A percentile compares a stretch with the other conserved stretches of the same genome.
Conservation (phyloP, 805 yeast species). For the Vanderwaltozyma tropicalis region DNA sequence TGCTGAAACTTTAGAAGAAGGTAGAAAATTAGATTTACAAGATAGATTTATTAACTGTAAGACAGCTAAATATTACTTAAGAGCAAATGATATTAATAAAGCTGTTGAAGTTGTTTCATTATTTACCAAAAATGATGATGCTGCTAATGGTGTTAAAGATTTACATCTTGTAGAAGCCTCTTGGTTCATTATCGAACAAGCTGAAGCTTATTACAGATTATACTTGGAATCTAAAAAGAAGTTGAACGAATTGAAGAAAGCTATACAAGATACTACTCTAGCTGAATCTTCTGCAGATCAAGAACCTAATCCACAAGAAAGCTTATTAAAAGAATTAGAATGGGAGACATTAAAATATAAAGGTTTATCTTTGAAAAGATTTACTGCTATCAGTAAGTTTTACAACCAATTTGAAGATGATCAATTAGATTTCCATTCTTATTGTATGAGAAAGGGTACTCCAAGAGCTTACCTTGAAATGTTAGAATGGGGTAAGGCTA, state of each 20-base stretch:
- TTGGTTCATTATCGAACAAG: constrained; percentile 80
- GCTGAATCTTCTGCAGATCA: constrained; percentile 5
- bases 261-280: constrained; percentile 6
- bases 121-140: constrained; percentile 78
- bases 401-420: constrained; percentile 68
- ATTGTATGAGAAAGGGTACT: constrained; percentile 84
- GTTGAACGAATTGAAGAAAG: constrained; percentile 9
- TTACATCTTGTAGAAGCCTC: constrained; percentile 82
- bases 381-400: constrained; percentile 50
- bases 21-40: constrained; percentile 69
- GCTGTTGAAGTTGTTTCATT: constrained; percentile 66
- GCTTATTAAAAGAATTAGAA: constrained; percentile 28
- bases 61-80: constrained; percentile 68
- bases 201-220: constrained; percentile 65
- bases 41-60: constrained; percentile 89
- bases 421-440: constrained; percentile 90
- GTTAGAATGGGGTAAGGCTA: constrained; percentile 70
- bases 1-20: constrained; percentile 53
- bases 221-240: constrained; percentile 31
- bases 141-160: constrained; percentile 76
- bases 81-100: constrained; percentile 63
- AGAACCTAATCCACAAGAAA: constrained; percentile 19
- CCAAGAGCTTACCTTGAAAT: constrained; percentile 71
- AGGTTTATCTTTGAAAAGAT: constrained; percentile 78
- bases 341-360: constrained; percentile 38